Percentiles rank a stretch among this genome's conserved stretches.
These are phyloP conservation scores for Ceratocystis colombiana DNA, from an alignment of 2,329 filamentous ascomycete species.

Conservation along the genomic window DNA sequence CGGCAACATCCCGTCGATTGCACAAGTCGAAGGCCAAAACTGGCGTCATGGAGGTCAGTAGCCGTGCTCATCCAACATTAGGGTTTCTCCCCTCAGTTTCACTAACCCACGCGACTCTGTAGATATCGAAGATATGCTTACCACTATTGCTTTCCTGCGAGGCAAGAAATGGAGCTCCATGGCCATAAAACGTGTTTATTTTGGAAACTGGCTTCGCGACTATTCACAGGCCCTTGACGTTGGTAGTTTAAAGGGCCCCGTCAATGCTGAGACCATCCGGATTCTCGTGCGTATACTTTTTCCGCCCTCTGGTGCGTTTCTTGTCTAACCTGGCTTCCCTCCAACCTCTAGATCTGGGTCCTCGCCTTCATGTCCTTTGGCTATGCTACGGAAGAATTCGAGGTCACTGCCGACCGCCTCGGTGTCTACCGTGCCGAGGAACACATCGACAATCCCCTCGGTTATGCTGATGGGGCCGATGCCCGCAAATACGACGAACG, in stretches of 20 bases:
- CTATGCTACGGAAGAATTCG: slow-evolving; percentile 69
- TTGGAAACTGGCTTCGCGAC: slow-evolving; percentile 79
- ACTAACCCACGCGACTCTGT: slow-evolving; percentile 1
- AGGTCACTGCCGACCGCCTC: slow-evolving; percentile 65
- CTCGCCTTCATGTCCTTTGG: slow-evolving; percentile 61
- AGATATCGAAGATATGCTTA: slow-evolving; percentile 75
- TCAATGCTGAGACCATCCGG: slow-evolving; percentile 67
- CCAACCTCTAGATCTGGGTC: slow-evolving; percentile 35
- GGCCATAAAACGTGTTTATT: slow-evolving; percentile 68
- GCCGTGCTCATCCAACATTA: not conserved
- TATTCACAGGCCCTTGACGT: slow-evolving; percentile 79
- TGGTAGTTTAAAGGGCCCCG: slow-evolving; percentile 60
- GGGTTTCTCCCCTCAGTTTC: not conserved
- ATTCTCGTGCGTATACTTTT: slow-evolving; percentile 45
- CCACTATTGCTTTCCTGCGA: slow-evolving; percentile 63
- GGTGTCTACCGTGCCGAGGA: slow-evolving; percentile 67
- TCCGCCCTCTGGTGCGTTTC: not conserved
- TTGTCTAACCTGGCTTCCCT: not conserved
- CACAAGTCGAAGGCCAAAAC: slow-evolving; percentile 55
- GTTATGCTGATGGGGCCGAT: slow-evolving; percentile 67
- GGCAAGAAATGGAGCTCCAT: slow-evolving; percentile 79
- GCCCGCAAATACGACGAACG: slow-evolving; percentile 72
- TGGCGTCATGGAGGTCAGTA: slow-evolving; percentile 55
- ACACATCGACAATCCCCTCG: slow-evolving; percentile 63
- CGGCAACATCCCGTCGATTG: slow-evolving; percentile 60